Conservation (phyloP, 163 green algal genomes). For the Volvox carteri region DNA sequence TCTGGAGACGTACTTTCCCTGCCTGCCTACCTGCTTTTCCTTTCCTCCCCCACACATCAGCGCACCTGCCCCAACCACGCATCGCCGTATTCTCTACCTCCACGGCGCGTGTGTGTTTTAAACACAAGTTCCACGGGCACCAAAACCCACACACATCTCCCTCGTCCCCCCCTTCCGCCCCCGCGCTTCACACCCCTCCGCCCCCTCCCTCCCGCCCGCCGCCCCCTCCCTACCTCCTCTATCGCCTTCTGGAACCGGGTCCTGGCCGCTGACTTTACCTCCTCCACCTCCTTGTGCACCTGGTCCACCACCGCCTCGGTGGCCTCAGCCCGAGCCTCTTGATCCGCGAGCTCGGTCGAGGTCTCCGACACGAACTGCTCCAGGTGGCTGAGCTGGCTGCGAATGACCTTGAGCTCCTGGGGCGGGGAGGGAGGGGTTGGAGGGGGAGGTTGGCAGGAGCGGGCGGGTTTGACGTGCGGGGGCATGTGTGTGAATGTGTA, state of each 20-base stretch:
- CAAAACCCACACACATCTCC: background rate
- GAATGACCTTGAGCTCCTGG: conserved; percentile 24
- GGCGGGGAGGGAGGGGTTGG: background rate
- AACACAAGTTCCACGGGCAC: too few relatives aligned
- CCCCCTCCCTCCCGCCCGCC: background rate
- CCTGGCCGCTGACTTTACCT: conserved; percentile 7
- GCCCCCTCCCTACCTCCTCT: conserved; percentile 43
- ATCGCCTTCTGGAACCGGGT: conserved; percentile 53
- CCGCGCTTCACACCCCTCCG: background rate
- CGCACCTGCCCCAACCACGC: too few relatives aligned
- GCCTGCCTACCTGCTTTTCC: too few relatives aligned
- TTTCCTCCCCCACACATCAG: too few relatives aligned
- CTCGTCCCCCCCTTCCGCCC: too few relatives aligned
- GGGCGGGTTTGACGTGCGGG: too few relatives aligned
- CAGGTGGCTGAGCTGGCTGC: background rate
- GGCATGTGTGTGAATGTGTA: too few relatives aligned
- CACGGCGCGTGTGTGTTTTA: too few relatives aligned
- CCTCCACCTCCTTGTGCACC: conserved; percentile 57
- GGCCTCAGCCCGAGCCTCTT: conserved; percentile 40
- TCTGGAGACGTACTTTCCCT: too few relatives aligned
- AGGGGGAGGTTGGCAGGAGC: background rate
- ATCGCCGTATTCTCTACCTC: too few relatives aligned
- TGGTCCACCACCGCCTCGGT: conserved; percentile 53
- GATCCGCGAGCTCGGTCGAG: conserved; percentile 35
- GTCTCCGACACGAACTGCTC: conserved; percentile 45